Base-by-base conservation (phyloP, 257 asterid genomes). In the Capsicum baccatum region DNA sequence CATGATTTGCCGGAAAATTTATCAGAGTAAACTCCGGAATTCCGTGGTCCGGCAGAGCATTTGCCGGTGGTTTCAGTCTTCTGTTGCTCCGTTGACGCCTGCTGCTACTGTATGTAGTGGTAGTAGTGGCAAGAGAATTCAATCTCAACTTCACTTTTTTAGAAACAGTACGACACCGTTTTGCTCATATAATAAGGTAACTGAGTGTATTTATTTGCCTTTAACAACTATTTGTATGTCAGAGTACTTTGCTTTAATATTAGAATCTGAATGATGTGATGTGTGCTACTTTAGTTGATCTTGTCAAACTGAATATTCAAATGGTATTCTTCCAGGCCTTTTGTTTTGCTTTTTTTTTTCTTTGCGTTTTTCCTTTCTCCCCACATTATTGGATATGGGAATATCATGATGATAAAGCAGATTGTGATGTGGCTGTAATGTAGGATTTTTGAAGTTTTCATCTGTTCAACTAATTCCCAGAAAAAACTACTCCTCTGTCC, bases 1-100 rank as follows among this genome's bases (percentile, higher is more conserved):
- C 47, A 95, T 95, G 99, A 85, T 92, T 86, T 85, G 81, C 91
- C 91, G 95, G 85, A 88, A 83, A 85, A 63, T 94, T 83, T 66
- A 54, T 79, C 94, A 78, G 85, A 88, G 82, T 64, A 87, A 82
- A 81, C 86, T 79, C 35, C 60, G 88, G 88, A 79, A 87, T 55
- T 87, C 86, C 87, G 55, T 85, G 87, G 44, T 79, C 86, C 91
- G 85, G 69, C 91, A 89, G 88, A 79, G 91, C 87, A 50, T 83
- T 37, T 37, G n/a, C 86, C 89, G 91, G 60, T 86, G 88, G 86
- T 85, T 85, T 52, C 80, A 15, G 88, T 89, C 87, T 73, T 80
- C 91, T 80, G 84, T 90, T 85, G 37, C 87, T 71, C 83, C 83
- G 79, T 87, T 85, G 57, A 86, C 89, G 64, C 91, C 19, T 39